Evolutionary conservation across 495 filamentous ascomycete species (phyloP), one percentile per base, ranked within the genome.

Genomic region (Polyplosphaeria fusca): DNA sequence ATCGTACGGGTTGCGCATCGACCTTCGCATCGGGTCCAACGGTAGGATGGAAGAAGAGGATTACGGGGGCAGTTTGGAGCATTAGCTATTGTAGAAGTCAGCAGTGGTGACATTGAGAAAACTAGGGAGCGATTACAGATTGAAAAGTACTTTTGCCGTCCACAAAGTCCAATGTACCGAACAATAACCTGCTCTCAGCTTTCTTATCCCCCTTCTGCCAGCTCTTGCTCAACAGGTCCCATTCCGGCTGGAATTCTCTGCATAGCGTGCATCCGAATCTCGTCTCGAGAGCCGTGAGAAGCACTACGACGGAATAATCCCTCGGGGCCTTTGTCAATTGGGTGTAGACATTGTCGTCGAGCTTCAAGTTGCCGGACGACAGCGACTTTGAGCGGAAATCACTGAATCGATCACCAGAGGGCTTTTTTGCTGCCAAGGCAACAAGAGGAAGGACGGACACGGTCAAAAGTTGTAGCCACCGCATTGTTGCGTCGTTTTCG

Each of bases 21-120:
- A 82, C 68, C 61, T 82, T 86, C 30, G 92, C 88, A 68, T 88
- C 80, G 3, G 89, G 88, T n/a, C 93, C 93, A 41, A 76, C 68
- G 22, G 92, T 96, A 19, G 93, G 92, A 37, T 85, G 88, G 77
- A 95, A 97, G 44, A 96, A 67, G 32, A 92, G 77, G 20, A 99
- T 76, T 26, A 97, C 84, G 1, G 93, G 93, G 14, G 94, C 93
- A 32, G 93, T 95, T 84, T 96, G 92, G 35, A 99, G 82, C 74
- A 88, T 86, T 47, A 96, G 77, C 92, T 97, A 25, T 13, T n/a
- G 3, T 20, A 26, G 20, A 23, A 2, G 54, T 70, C 30, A 68
- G 55, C 55, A 50, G 45, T 45, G 2, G 44, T 52, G 51, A 4
- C 30, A 3, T 53, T 27, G 16, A 42, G 12, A 47, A 18, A 2